Evolutionary conservation across 139 green algal genomes (phyloP), one percentile per base, ranked within the genome.

Genomic region (Nannochloris sp.): DNA sequence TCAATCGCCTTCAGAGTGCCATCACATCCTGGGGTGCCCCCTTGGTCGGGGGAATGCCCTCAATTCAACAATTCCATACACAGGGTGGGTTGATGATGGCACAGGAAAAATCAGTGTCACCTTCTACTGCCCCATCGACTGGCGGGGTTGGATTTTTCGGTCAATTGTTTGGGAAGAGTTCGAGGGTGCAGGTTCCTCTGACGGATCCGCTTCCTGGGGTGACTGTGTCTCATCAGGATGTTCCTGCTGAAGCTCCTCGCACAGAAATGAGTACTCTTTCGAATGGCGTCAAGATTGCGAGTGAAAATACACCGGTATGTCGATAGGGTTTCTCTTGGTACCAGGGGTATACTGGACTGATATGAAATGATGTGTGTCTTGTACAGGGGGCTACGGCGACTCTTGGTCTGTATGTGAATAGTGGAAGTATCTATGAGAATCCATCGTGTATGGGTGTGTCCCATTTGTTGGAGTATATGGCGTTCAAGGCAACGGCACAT

Each of bases 391-490:
- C 89, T 6, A 94, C 86, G 33, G 74, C 86, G 17, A 95, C 85
- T 23, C 62, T 97, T 17, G 91, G 91, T 30, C 46, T 96, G 6
- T 97, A 95, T 71, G 76, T 96, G 5, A 83, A 96, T 67, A 75
- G 73, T 4, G 91, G 91, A 26, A 86, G 75, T 68, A 84, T 90
- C 26, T 88, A 89, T 29, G 87, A 94, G 69, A 79, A 59, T 10
- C 45, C 67, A 5, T n/a, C 50, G n/a, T 77, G 69, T 40, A 80
- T 76, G 55, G 84, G 84, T 84, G 70, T 62, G 16, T 91, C 84
- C 8, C 88, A 95, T 43, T 48, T 97, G 61, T 68, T 97, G 55
- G 91, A 97, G 66, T 91, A 89, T 67, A 82, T 96, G 73, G 88
- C 90, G 4, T 97, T 96, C 68, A 96, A 94, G 65, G 71, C 79